Percentiles rank a stretch among this genome's conserved stretches.
Conservation (phyloP, 2,329 filamentous ascomycete genomes). For the Trichoderma sp. region DNA sequence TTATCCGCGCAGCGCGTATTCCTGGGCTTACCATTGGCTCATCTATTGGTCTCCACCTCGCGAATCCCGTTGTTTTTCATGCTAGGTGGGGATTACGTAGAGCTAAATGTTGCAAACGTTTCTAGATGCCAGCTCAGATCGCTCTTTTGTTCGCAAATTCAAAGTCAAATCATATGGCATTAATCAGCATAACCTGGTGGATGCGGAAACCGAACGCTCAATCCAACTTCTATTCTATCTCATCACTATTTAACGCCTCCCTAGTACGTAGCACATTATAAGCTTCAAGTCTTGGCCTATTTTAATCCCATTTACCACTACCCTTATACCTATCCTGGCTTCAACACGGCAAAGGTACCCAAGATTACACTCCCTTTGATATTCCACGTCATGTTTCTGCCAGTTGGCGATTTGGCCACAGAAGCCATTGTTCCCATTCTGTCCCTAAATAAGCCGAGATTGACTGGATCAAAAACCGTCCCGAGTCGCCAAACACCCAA, state of each 20-base stretch:
- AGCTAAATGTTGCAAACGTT: background rate
- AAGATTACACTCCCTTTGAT: no score
- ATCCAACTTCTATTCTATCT: background rate
- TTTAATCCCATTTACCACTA: background rate
- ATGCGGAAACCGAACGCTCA: background rate
- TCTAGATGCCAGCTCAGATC: background rate
- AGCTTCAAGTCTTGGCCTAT: background rate
- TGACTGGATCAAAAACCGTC: constrained; percentile 15
- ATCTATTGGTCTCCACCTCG: background rate
- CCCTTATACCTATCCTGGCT: background rate
- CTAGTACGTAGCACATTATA: background rate
- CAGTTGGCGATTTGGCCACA: constrained; percentile 12
- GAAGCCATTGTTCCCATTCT: constrained; percentile 10
- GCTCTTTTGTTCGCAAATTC: background rate
- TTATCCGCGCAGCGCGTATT: constrained; percentile 19
- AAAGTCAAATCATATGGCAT: background rate
- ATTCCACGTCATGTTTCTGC: background rate
- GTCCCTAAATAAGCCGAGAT: constrained; percentile 5
- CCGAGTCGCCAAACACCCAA: constrained; percentile 38
- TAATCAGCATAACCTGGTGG: background rate
- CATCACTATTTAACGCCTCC: background rate
- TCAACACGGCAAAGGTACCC: background rate
- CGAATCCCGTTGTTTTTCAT: background rate
- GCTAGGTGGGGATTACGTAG: background rate
- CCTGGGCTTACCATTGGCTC: background rate